Conservation (phyloP, 192 early-diverging fungal genomes). For the Anaeromyces robustus region DNA sequence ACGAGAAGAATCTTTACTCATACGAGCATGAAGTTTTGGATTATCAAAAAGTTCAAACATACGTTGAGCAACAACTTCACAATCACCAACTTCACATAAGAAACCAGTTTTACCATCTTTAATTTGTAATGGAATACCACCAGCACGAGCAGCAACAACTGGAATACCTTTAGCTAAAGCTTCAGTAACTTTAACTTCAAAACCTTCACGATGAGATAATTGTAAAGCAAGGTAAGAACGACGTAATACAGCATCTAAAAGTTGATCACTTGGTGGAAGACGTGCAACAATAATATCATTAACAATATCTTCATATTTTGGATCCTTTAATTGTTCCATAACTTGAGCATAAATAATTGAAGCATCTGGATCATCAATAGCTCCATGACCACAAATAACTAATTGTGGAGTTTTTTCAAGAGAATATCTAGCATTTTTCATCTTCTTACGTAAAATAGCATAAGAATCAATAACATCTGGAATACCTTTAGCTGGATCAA, state of each 20-base stretch:
- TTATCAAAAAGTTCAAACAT: constrained; percentile 3
- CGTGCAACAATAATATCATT: constrained; percentile 42
- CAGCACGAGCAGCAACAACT: constrained; percentile 45
- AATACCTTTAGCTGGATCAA: constrained; percentile 69
- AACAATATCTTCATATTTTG: constrained; percentile 30
- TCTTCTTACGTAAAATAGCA: constrained; percentile 34
- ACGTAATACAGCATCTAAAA: constrained; percentile 54
- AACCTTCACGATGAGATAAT: constrained; percentile 64
- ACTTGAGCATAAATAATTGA: constrained; percentile 45
- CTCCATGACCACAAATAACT: constrained; percentile 58
- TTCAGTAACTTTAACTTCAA: constrained; percentile 76
- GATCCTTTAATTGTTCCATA: constrained; percentile 18
- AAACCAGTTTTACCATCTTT: constrained; percentile 48
- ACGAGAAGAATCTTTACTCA: not conserved
- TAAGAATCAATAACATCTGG: constrained; percentile 37
- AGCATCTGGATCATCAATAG: constrained; percentile 74
- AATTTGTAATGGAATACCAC: constrained; percentile 73
- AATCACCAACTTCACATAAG: constrained; percentile 44
- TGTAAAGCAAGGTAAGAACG: constrained; percentile 58
- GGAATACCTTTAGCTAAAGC: constrained; percentile 49
- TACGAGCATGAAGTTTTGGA: not conserved
- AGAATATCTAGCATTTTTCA: constrained; percentile 35
- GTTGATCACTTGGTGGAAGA: constrained; percentile 62
- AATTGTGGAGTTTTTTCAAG: constrained; percentile 42
- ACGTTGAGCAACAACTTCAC: constrained; percentile 6